phyloP scores from a whole-genome alignment of 306 rosid species.

The Casuarina cunninghamiana region DNA sequence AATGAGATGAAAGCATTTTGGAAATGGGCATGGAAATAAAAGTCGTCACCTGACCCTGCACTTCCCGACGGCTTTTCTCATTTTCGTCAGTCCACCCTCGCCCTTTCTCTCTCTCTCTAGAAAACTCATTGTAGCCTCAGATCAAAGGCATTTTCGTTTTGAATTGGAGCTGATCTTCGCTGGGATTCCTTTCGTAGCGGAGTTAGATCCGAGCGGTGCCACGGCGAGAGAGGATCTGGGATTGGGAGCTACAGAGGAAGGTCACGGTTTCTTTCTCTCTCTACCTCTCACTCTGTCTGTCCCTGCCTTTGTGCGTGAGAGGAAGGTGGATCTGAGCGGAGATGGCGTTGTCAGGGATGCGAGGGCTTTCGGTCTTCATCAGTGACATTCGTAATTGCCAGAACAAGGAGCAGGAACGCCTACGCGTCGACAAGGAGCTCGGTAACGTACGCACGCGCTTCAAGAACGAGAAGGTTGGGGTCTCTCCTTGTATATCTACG shows the following conservation, averaged over 20 bases:
- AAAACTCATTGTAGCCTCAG: slow-evolving; percentile 31
- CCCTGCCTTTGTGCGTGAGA: neutral
- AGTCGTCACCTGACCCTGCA: slow-evolving; percentile 47
- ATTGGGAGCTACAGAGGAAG: slow-evolving; percentile 32
- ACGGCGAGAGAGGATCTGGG: slow-evolving; percentile 25
- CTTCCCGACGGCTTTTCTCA: slow-evolving; percentile 52
- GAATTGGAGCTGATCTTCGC: slow-evolving; percentile 39
- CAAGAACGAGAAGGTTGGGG: slow-evolving; percentile 96
- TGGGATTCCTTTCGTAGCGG: slow-evolving; percentile 16
- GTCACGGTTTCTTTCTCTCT: slow-evolving; percentile 15
- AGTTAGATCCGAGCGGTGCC: slow-evolving; percentile 47
- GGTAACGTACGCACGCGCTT: slow-evolving; percentile 98
- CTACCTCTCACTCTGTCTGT: neutral
- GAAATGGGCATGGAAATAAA: slow-evolving; percentile 42
- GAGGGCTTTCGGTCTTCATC: slow-evolving; percentile 97
- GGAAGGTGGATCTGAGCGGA: slow-evolving; percentile 59
- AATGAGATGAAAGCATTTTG: slow-evolving; percentile 29
- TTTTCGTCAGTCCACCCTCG: slow-evolving; percentile 63
- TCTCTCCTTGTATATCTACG: neutral
- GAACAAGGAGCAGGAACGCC: slow-evolving; percentile 97
- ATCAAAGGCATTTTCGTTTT: slow-evolving; percentile 10
- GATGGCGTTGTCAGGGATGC: slow-evolving; percentile 98
- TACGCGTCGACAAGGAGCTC: slow-evolving; percentile 95
- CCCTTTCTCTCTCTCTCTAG: slow-evolving; percentile 19
- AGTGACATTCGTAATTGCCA: slow-evolving; percentile 97